Evolutionary conservation across 2,329 filamentous ascomycete genomes (phyloP), one percentile per base, ranked within the genome.

Genomic region (Pyricularia sp.): DNA sequence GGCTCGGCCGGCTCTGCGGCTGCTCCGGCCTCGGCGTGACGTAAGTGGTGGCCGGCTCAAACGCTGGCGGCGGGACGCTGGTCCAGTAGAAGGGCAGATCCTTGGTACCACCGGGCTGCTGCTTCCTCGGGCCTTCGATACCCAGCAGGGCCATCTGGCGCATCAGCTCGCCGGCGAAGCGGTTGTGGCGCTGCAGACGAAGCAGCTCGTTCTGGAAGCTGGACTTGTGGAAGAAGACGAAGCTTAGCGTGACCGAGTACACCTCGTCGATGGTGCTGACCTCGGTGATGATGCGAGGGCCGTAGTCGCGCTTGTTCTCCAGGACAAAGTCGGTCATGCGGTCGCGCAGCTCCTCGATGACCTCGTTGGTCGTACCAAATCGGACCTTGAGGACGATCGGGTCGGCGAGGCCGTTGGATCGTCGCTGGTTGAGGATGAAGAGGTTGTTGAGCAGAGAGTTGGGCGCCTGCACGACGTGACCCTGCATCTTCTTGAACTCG

Each of bases 401-500:
- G 76, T 97, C 93, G 1, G 93, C 92, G 5, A 97, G 82, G 5
- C 88, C 89, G 68, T 93, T 93, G 40, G 91, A 96, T 64, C 93
- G 89, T 60, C 93, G 87, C 77, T 96, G 92, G 75, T 97, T 97
- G 60, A 97, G 86, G 68, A 97, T 96, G 76, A 97, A 97, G 0
- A 97, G 82, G 0, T 86, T 91, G 76, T 97, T 97, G 65, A 97
- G 83, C 49, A 96, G 87, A 66, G 89, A 96, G 82, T 97, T 97
- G 12, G 93, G 93, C 0, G 93, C 93, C 75, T 97, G 93, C 0
- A 97, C 93, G 28, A 97, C 88, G 71, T 97, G 93, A 1, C 93
- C 93, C 75, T 97, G 89, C 90, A 97, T 93, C 80, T 97, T 97
- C 82, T 97, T 97, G 80, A 97, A 97, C 72, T 97, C 93, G 16